These are phyloP conservation scores for Aspergillus fumigatiaffinis DNA, from an alignment of 2,329 filamentous ascomycete species.

Conservation along the genomic window DNA sequence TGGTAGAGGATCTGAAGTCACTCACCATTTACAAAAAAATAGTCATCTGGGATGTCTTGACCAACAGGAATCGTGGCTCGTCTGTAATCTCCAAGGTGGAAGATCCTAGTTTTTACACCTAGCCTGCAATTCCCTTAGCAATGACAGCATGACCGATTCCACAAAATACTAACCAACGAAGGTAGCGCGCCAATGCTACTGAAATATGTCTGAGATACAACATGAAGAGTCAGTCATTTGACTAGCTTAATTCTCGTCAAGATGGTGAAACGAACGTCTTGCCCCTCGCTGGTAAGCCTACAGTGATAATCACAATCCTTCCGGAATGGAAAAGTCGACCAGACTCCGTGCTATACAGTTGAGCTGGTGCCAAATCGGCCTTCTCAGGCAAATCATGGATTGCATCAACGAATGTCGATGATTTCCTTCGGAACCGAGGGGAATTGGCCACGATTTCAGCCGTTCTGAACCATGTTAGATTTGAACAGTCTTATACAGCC, in stretches of 20 bases:
- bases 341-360: slow-evolving; percentile 97
- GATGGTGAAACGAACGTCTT: slow-evolving; percentile 66
- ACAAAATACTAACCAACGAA: slow-evolving; percentile 65
- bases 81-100: slow-evolving; percentile 94
- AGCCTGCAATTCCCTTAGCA: slow-evolving; percentile 55
- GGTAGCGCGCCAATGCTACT: slow-evolving; percentile 88
- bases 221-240: slow-evolving; percentile 3
- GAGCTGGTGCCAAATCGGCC: slow-evolving; percentile 81
- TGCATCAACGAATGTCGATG: slow-evolving; percentile 93
- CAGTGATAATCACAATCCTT: slow-evolving; percentile 94
- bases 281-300: slow-evolving; percentile 87
- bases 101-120: slow-evolving; percentile 95
- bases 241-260: background rate
- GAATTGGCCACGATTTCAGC: slow-evolving; percentile 90
- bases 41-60: slow-evolving; percentile 87
- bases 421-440: slow-evolving; percentile 83
- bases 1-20: background rate
- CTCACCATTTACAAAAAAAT: slow-evolving; percentile 85
- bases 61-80: slow-evolving; percentile 82
- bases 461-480: slow-evolving; percentile 55
- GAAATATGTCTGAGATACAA: slow-evolving; percentile 69
- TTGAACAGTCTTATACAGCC: slow-evolving; percentile 6
- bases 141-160: background rate
- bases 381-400: slow-evolving; percentile 91
- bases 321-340: slow-evolving; percentile 95